Conservation (phyloP, 2,329 filamentous ascomycete species). For the Fusarium incarnatum region DNA sequence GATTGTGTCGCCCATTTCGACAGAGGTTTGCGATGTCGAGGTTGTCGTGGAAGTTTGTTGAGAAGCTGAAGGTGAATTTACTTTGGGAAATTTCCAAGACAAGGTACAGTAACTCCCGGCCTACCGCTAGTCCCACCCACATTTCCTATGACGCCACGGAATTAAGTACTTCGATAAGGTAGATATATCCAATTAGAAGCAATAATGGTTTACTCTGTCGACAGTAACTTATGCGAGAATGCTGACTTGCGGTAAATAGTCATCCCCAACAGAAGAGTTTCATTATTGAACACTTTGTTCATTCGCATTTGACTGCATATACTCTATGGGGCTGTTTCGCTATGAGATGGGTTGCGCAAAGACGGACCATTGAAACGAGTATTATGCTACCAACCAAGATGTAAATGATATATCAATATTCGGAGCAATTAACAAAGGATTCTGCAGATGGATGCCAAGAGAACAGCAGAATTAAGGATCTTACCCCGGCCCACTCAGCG, state of each 20-base stretch:
- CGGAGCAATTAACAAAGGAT: not conserved
- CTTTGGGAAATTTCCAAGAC: slow-evolving; percentile 8
- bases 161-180: not conserved
- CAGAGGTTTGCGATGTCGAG: not conserved
- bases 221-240: not conserved
- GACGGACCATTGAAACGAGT: no score
- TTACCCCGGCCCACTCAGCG: not conserved
- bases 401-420: not conserved
- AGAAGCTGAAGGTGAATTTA: not conserved
- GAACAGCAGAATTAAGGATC: not conserved
- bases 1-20: slow-evolving; percentile 29
- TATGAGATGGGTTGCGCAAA: no score
- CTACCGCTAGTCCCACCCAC: not conserved
- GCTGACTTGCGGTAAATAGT: not conserved
- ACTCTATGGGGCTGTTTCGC: accelerated
- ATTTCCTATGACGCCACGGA: not conserved
- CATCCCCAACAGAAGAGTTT: not conserved
- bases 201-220: not conserved
- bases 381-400: no score
- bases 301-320: accelerated
- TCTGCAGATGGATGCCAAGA: not conserved
- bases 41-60: slow-evolving; percentile 16
- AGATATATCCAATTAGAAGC: not conserved
- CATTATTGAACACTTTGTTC: not conserved
- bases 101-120: not conserved